These are phyloP conservation scores for Xerocomus brunneocitrinus DNA, from an alignment of 768 basidiomycete species.

Conservation along the genomic window DNA sequence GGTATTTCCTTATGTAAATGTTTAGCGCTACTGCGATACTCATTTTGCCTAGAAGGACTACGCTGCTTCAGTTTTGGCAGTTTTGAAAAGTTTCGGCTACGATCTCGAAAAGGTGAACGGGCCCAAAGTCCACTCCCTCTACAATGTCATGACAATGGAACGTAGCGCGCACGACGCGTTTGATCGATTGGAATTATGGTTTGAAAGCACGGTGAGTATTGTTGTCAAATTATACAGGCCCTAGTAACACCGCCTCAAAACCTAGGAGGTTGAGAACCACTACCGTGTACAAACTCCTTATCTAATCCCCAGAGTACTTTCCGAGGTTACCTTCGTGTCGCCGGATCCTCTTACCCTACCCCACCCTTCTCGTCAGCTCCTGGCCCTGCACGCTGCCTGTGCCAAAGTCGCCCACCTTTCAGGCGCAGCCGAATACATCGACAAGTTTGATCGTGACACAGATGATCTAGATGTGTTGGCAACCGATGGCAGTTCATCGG, in stretches of 20 bases:
- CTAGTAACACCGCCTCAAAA: neutral
- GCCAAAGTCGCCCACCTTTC: constrained; percentile 38
- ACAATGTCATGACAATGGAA: constrained; percentile 12
- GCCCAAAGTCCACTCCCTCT: constrained; percentile 21
- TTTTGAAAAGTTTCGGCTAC: constrained; percentile 17
- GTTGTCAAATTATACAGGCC: neutral
- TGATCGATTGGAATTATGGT: constrained; percentile 1
- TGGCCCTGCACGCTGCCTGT: constrained; percentile 38
- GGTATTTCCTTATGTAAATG: neutral
- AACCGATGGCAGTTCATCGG: neutral
- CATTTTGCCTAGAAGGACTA: neutral
- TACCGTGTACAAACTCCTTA: neutral
- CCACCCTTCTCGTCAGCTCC: constrained; percentile 30
- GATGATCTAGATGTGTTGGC: constrained; percentile 7
- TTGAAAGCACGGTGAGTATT: constrained; percentile 5
- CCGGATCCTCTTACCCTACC: constrained; percentile 22
- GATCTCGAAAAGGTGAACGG: constrained; percentile 21
- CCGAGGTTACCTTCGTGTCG: constrained; percentile 28
- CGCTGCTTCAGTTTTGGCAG: constrained; percentile 10
- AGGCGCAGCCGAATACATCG: constrained; percentile 35
- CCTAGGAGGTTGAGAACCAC: neutral
- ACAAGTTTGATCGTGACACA: constrained; percentile 24
- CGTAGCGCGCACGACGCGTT: neutral
- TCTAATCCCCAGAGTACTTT: neutral
- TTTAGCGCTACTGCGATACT: neutral